A percentile compares a stretch with the other conserved stretches of the same genome.
Evolutionary conservation across 202 grass and related monocot genomes (phyloP).

Genomic region (Alloteropsis angusta): DNA sequence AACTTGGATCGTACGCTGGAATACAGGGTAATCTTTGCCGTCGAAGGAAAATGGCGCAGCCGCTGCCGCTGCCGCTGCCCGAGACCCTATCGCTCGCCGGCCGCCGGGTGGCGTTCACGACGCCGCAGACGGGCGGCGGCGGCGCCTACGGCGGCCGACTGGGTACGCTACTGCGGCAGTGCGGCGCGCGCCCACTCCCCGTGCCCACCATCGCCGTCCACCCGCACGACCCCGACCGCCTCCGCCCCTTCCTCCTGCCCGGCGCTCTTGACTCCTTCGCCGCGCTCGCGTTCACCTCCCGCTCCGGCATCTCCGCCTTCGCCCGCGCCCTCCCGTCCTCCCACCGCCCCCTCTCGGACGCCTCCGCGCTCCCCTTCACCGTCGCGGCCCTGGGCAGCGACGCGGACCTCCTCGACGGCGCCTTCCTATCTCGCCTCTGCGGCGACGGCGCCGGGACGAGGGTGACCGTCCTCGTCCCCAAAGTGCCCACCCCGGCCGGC

Average conservation of each 20-base stretch:
- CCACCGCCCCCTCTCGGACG: constrained; percentile 13
- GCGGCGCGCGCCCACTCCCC: constrained; percentile 44
- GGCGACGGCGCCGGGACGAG: constrained; percentile 14
- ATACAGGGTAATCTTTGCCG: too few species aligned
- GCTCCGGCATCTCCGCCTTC: constrained; percentile 69
- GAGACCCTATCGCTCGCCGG: constrained; percentile 36
- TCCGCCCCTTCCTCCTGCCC: constrained; percentile 45
- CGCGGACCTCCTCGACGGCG: constrained; percentile 48
- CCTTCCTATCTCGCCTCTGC: constrained; percentile 45
- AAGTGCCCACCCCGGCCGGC: constrained; percentile 42
- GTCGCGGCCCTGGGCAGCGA: constrained; percentile 62
- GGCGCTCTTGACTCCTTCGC: constrained; percentile 57
- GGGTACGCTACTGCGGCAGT: constrained; percentile 40
- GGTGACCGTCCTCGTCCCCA: constrained; percentile 42
- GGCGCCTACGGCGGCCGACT: constrained; percentile 46
- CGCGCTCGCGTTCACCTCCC: constrained; percentile 74
- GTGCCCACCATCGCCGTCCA: constrained; percentile 58
- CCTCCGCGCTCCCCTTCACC: constrained; percentile 35
- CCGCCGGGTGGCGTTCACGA: constrained; percentile 72
- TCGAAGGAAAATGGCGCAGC: constrained; percentile 24
- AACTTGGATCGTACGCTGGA: too few species aligned
- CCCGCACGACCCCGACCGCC: constrained; percentile 35
- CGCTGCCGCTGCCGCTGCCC: too few species aligned
- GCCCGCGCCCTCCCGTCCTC: constrained; percentile 33
- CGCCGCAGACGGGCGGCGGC: constrained; percentile 33